Base-by-base conservation (phyloP, 1,284 basidiomycete genomes). In the Ganoderma resinaceum region DNA sequence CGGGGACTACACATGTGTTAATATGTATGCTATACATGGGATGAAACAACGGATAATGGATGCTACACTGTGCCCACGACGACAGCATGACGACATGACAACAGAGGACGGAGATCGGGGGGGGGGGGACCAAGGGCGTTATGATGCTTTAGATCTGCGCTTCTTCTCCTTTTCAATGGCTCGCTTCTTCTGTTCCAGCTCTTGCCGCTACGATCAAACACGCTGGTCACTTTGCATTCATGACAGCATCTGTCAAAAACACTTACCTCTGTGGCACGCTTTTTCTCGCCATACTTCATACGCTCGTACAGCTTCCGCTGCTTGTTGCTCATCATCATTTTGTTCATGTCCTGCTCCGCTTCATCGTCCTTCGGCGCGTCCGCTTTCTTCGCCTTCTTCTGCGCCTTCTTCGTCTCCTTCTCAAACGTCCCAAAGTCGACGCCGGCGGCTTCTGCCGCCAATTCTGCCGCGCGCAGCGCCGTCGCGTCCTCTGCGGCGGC, bases 301-400 rank as follows among this genome's bases (percentile, higher is more conserved):
- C 95, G 94, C 81, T 97, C 95, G 83, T 98, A 99, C 76, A 99
- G 81, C 83, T 98, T 98, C 76, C 92, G 89, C 82, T 98, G 94
- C 84, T 95, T 97, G 84, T 97, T 98, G 83, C 95, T 97, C 91
- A 99, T 92, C 90, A 99, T 89, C 90, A 98, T 98, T 87, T 97
- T 98, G 81, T 96, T 94, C 92, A 98, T 95, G 77, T 97, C 93
- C 78, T 92, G 86, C 79, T 98, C 96, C 18, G 81, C 84, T 37
- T 83, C 81, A 70, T 74, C 82, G 74, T 78, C 83, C 72, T 52
- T 75, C 66, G 66, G 71, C 69, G 35, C 73, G 59, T 77, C 77
- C 66, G 78, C 80, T 75, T 82, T 80, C 69, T 76, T 78, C 57
- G 78, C 78, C 77, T 89, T 86, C 82, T 88, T 91, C 76, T 83